Evolutionary conservation across 106 monocot species (phyloP).

Genomic region (Dendrobium catenatum): DNA sequence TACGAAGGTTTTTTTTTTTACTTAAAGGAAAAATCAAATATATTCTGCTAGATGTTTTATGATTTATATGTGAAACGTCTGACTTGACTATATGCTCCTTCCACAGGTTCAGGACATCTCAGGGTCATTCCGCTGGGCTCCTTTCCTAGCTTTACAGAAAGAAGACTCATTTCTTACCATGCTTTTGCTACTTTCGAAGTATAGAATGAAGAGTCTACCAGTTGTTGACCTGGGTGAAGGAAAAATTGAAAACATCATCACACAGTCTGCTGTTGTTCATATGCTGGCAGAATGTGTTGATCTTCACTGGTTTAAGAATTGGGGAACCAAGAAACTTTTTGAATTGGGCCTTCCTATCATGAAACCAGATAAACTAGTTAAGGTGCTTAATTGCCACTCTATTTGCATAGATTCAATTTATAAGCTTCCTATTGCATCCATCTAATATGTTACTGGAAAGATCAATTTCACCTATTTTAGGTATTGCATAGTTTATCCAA

Average conservation of each 20-base stretch:
- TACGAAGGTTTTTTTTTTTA: slow-evolving; percentile 48
- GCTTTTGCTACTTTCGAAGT: slow-evolving; percentile 85
- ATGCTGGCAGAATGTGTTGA: slow-evolving; percentile 97
- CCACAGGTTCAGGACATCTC: slow-evolving; percentile 79
- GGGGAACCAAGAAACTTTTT: slow-evolving; percentile 72
- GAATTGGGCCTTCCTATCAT: slow-evolving; percentile 79
- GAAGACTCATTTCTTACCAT: slow-evolving; percentile 85
- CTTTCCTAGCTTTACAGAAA: slow-evolving; percentile 91
- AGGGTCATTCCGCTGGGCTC: slow-evolving; percentile 95
- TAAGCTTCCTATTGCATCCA: not conserved
- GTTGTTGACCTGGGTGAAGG: slow-evolving; percentile 86
- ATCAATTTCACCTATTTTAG: not conserved
- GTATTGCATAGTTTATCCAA: not conserved
- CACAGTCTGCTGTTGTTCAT: slow-evolving; percentile 86
- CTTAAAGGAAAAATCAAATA: not conserved
- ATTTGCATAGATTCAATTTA: not conserved
- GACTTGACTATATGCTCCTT: not conserved
- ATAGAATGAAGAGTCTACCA: slow-evolving; percentile 94
- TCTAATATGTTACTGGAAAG: not conserved
- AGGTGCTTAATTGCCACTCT: slow-evolving; percentile 33
- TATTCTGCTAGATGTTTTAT: not conserved
- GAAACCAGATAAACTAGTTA: slow-evolving; percentile 55
- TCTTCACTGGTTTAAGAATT: slow-evolving; percentile 86
- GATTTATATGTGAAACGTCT: not conserved
- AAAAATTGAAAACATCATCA: slow-evolving; percentile 86